Evolutionary conservation across 371 early-diverging fungal species (phyloP), one percentile per base, ranked within the genome.

Genomic region (Lichtheimia corymbifera): DNA sequence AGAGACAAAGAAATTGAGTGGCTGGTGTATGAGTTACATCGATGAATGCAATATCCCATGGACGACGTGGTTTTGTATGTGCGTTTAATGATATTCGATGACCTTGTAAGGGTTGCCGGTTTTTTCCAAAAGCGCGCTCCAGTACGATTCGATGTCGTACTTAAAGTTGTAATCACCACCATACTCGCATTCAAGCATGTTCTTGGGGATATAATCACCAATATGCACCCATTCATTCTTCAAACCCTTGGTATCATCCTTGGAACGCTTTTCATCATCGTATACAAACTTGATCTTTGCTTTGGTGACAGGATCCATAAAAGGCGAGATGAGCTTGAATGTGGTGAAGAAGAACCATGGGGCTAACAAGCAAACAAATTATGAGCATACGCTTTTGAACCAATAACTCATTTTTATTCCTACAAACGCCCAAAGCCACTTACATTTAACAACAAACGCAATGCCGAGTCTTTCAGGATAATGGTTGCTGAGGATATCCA

Each of bases 241-340:
- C 14, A 61, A 61, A 7, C 43, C 58, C 47, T 61, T 61, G 11
- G 44, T 44, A 45, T 67, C 60, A 5, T 67, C 47, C 24, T 67
- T 67, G 50, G 44, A 58, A 20, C 27, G 27, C 18, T 49, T 65
- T 18, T 61, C 56, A 35, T 55, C 45, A 57, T 91, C 84, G 17
- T 68, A 61, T 2, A 90, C 89, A 72, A 97, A 93, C 22, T 89
- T 83, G 57, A 97, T 85, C 68, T 96, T 97, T 22, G 76, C 71
- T 54, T 85, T 87, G 18, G 96, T 95, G 45, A 94, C 91, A 14
- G 94, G 93, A 68, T 97, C 94, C 65, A 97, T 83, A 61, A 95
- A 94, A 0, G 95, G 95, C 4, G 90, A 84, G 22, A 96, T 82
- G 27, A 94, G 24, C 66, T 86, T 88, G 64, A 89, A 93, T 24